Percentiles rank a stretch among this genome's conserved stretches.
phyloP scores from a whole-genome alignment of 495 filamentous ascomycete species.

The Hypoxylon fuscum region DNA sequence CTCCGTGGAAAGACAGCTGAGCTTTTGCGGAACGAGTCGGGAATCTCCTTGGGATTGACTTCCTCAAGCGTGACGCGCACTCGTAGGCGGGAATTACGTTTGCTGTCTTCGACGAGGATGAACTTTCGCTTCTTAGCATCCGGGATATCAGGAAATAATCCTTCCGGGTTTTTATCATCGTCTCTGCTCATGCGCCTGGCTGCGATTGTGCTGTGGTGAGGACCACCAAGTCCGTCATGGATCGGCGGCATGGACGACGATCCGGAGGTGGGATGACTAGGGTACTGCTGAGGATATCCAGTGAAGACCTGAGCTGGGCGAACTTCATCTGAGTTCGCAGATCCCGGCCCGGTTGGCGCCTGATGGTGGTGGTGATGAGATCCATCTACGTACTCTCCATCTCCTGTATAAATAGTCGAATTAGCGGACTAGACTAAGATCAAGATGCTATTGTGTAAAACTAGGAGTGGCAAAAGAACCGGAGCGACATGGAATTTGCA shows the following conservation, averaged over 20 bases:
- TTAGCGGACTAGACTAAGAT: slow-evolving; percentile 43
- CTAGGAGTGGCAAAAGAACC: slow-evolving; percentile 41
- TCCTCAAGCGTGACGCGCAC: slow-evolving; percentile 88
- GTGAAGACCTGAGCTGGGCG: slow-evolving; percentile 83
- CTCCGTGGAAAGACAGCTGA: slow-evolving; percentile 90
- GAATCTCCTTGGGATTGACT: slow-evolving; percentile 91
- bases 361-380: slow-evolving; percentile 72
- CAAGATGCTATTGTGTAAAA: slow-evolving; percentile 49
- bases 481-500: slow-evolving; percentile 42
- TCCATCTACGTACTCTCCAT: slow-evolving; percentile 63
- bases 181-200: slow-evolving; percentile 42
- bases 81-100: slow-evolving; percentile 78
- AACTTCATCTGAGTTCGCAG: slow-evolving; percentile 60
- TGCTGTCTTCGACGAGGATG: slow-evolving; percentile 90
- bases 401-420: slow-evolving; percentile 49
- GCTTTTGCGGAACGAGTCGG: slow-evolving; percentile 87
- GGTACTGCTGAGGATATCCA: slow-evolving; percentile 72
- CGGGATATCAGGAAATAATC: slow-evolving; percentile 85
- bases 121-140: slow-evolving; percentile 93
- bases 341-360: slow-evolving; percentile 50
- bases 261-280: slow-evolving; percentile 56
- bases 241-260: slow-evolving; percentile 78
- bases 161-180: slow-evolving; percentile 61
- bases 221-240: slow-evolving; percentile 70
- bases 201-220: slow-evolving; percentile 51